Evolutionary conservation across 331 rosid genomes (phyloP).

Genomic region (Malus hybrid): DNA sequence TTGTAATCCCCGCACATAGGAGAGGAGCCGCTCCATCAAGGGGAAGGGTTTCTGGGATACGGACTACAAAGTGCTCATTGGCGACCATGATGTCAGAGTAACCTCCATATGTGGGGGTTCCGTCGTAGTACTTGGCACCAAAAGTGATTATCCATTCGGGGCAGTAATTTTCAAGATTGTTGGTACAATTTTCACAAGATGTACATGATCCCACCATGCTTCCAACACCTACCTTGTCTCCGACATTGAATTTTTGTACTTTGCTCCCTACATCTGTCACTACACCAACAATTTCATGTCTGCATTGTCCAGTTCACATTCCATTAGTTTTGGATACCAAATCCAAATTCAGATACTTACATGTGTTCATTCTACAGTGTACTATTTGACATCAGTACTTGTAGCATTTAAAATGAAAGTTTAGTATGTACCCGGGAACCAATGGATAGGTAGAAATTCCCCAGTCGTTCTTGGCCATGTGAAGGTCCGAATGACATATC

Average conservation of each 20-base stretch:
- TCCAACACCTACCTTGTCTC: slow-evolving; percentile 67
- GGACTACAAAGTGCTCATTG: slow-evolving; percentile 33
- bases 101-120: slow-evolving; percentile 50
- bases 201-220: slow-evolving; percentile 46
- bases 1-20: slow-evolving; percentile 36
- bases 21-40: slow-evolving; percentile 19
- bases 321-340: background rate
- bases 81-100: slow-evolving; percentile 46
- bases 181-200: slow-evolving; percentile 42
- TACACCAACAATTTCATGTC: slow-evolving; percentile 61
- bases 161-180: slow-evolving; percentile 52
- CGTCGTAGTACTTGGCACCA: slow-evolving; percentile 25
- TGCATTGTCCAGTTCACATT: slow-evolving; percentile 5
- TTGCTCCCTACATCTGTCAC: slow-evolving; percentile 66
- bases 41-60: slow-evolving; percentile 30
- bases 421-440: slow-evolving; percentile 42
- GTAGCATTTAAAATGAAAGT: too few species aligned
- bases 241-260: slow-evolving; percentile 50
- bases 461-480: slow-evolving; percentile 35
- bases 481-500: slow-evolving; percentile 55
- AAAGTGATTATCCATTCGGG: slow-evolving; percentile 35
- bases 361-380: too few species aligned
- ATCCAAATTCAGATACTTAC: background rate
- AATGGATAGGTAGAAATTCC: slow-evolving; percentile 40
- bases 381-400: too few species aligned